Conservation (phyloP, 2,329 filamentous ascomycete genomes). For the Aspergillus transmontanensis region DNA sequence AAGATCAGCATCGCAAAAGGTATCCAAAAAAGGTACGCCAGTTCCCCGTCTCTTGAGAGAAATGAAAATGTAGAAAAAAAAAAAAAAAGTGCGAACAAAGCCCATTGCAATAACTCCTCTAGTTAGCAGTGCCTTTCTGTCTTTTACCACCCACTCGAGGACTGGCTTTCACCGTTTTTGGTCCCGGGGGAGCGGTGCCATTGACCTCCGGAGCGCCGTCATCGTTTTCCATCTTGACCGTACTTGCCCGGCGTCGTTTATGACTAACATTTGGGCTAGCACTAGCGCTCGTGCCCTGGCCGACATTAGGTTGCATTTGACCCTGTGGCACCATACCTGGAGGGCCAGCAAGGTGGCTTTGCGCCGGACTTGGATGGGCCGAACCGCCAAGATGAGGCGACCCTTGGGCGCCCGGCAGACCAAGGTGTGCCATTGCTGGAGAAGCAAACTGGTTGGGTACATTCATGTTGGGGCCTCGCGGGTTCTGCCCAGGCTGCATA, state of each 20-base stretch:
- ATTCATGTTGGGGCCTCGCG: slow-evolving; percentile 49
- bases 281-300: slow-evolving; percentile 57
- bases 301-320: slow-evolving; percentile 55
- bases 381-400: slow-evolving; percentile 57
- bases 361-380: slow-evolving; percentile 50
- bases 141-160: slow-evolving; percentile 50
- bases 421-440: slow-evolving; percentile 58
- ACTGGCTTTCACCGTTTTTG: slow-evolving; percentile 50
- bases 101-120: slow-evolving; percentile 15
- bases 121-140: slow-evolving; percentile 47
- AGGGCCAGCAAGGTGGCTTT: slow-evolving; percentile 49
- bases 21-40: slow-evolving; percentile 35
- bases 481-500: slow-evolving; percentile 40
- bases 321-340: slow-evolving; percentile 60
- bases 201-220: slow-evolving; percentile 55
- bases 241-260: slow-evolving; percentile 62
- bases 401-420: slow-evolving; percentile 50
- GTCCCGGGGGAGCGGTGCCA: slow-evolving; percentile 37
- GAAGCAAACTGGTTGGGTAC: slow-evolving; percentile 59
- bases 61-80: slow-evolving; percentile 15
- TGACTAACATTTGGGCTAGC: slow-evolving; percentile 64
- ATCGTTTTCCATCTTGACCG: slow-evolving; percentile 62
- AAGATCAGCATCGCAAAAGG: slow-evolving; percentile 26
- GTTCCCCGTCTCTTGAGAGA: slow-evolving; percentile 27
- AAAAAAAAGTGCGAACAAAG: slow-evolving; percentile 1